These are phyloP conservation scores for rapeseed (Brassica napus) DNA, from an alignment of 345 rosid species.

Conservation along the genomic window Da-Ae NC_063452.1:59841501-59842000, in stretches of 20 bases:
- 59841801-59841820: constrained; percentile 36
- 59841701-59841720: background rate
- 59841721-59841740: constrained; percentile 22
- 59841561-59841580: background rate
- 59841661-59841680: background rate
- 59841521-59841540: background rate
- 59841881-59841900: background rate
- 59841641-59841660: background rate
- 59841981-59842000: constrained; percentile 34
- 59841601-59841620: background rate
- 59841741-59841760: constrained; percentile 26
- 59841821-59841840: constrained; percentile 38
- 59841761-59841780: constrained; percentile 23
- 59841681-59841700: background rate
- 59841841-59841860: background rate
- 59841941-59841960: background rate
- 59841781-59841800: constrained; percentile 43
- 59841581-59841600: background rate
- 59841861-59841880: constrained; percentile 12
- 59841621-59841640: background rate
- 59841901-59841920: background rate
- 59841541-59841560: background rate
- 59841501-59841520: background rate
- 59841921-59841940: background rate
- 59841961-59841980: constrained; percentile 12